Base-by-base conservation (phyloP, 768 basidiomycete species). In the Strobilomyces dryophilus region DNA sequence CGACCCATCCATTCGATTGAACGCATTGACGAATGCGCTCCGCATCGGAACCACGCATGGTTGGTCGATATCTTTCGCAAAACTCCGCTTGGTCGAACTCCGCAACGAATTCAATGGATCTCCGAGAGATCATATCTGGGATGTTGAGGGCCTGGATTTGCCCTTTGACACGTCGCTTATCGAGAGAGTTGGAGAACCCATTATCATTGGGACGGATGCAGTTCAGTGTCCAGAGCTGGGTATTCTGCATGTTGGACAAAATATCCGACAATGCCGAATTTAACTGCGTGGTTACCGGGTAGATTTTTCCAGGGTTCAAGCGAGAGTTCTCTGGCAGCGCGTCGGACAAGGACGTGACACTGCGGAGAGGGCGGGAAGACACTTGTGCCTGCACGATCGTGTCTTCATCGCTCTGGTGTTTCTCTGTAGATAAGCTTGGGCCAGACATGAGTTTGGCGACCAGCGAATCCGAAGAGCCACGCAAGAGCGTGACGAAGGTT, bases 171-270 rank as follows among this genome's bases (percentile, higher is more conserved):
- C 81, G 72, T 8, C 80, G 79, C 66, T 81, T 82, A 66, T 85
- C 84, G 57, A 85, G 78, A 20, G 82, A 82, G 56, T 82, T 83
- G 9, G 81, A 76, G 15, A 80, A 79, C 6, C 80, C 78, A 12
- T 80, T 82, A 60, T 85, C 84, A 65, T 84, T 85, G 7, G 83
- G 84, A 37, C 82, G 79, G 49, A 85, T 78, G 60, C 83, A 85
- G 7, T 74, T 71, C 34, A 84, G 74, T 5, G 77, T 79, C 84
- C 84, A 85, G 27, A 77, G 63, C 10, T 67, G 71, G 9, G 73
- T 71, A 21, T 70, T 65, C 55, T 83, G 79, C 40, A 84, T 60
- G 49, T 68, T 72, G 27, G 63, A 66, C 32, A 82, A 60, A 29
- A 83, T 59, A 48, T 78, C 75, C 41, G 75, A 74, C n/a, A 84